Percentiles rank a stretch among this genome's conserved stretches.
These are phyloP conservation scores for Helicocarpus griseus DNA, from an alignment of 2,329 filamentous ascomycete species.

Conservation along the genomic window DNA sequence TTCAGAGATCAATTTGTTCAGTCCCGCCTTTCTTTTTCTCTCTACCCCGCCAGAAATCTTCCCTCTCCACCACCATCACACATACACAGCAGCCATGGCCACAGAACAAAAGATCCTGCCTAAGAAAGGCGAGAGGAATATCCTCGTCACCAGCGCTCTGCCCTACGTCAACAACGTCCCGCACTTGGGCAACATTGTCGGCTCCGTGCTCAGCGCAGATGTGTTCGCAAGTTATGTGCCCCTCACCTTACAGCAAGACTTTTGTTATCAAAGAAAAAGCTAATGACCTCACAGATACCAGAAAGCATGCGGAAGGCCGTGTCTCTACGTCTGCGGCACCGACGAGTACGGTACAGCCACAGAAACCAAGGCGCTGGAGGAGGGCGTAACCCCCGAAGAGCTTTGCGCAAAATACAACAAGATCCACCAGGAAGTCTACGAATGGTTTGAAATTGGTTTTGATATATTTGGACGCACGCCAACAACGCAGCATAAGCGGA, in stretches of 20 bases:
- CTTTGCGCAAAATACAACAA: constrained; percentile 89
- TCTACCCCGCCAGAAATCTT: constrained; percentile 5
- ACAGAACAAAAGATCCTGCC: constrained; percentile 13
- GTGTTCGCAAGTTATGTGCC: constrained; percentile 58
- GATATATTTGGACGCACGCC: constrained; percentile 93
- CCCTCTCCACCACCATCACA: constrained; percentile 7
- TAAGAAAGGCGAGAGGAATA: constrained; percentile 64
- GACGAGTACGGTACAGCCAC: constrained; percentile 96
- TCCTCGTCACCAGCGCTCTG: constrained; percentile 83
- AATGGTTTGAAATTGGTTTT: constrained; percentile 93
- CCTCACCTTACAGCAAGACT: neutral
- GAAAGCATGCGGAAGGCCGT: constrained; percentile 15
- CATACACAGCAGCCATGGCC: constrained; percentile 10
- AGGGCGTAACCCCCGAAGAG: constrained; percentile 68
- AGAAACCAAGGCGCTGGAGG: constrained; percentile 88
- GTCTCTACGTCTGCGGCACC: constrained; percentile 48
- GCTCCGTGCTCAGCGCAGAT: constrained; percentile 79
- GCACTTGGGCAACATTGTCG: constrained; percentile 82
- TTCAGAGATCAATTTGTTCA: neutral
- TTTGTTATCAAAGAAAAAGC: neutral
- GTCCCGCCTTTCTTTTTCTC: too few relatives aligned
- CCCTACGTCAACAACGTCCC: constrained; percentile 75
- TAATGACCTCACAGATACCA: constrained; percentile 10
- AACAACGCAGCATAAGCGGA: constrained; percentile 78
- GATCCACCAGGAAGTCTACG: constrained; percentile 81